A percentile compares a stretch with the other conserved stretches of the same genome.
phyloP scores from a whole-genome alignment of 345 rosid species.

The Melaleuca alternifolia region DNA sequence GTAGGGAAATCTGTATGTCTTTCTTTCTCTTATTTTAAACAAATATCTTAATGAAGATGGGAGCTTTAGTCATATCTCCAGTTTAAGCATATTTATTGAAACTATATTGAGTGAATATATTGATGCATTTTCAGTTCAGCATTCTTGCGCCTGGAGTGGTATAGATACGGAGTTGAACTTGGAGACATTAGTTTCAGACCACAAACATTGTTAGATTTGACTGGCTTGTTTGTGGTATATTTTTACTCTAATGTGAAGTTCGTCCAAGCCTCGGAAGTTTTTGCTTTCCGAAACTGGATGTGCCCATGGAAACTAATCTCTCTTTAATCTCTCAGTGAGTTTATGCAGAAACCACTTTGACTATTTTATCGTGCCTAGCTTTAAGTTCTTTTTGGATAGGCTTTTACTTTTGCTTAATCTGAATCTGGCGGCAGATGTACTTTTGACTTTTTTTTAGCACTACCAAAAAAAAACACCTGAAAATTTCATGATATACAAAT shows the following conservation, averaged over 20 bases:
- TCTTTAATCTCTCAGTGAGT: background rate
- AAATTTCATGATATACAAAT: background rate
- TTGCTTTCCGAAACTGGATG: background rate
- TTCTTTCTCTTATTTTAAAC: background rate
- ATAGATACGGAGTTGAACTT: background rate
- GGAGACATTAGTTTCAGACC: background rate
- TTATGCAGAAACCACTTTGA: background rate
- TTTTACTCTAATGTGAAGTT: background rate
- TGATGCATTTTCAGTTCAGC: background rate
- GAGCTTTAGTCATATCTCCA: background rate
- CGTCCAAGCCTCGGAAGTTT: background rate
- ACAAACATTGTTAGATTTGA: background rate
- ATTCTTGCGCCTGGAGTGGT: background rate
- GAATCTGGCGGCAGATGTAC: background rate
- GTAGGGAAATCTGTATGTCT: constrained; percentile 83
- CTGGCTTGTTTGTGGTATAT: background rate
- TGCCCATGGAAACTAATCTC: background rate
- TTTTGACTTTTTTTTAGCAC: background rate
- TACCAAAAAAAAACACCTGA: background rate
- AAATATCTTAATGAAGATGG: background rate
- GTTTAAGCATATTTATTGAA: background rate
- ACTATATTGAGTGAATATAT: background rate
- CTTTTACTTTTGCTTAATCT: background rate
- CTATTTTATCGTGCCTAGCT: background rate
- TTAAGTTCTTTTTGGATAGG: background rate